These are phyloP conservation scores for Fusarium brachygibbosum DNA, from an alignment of 2,329 filamentous ascomycete genomes.

Conservation along the genomic window DNA sequence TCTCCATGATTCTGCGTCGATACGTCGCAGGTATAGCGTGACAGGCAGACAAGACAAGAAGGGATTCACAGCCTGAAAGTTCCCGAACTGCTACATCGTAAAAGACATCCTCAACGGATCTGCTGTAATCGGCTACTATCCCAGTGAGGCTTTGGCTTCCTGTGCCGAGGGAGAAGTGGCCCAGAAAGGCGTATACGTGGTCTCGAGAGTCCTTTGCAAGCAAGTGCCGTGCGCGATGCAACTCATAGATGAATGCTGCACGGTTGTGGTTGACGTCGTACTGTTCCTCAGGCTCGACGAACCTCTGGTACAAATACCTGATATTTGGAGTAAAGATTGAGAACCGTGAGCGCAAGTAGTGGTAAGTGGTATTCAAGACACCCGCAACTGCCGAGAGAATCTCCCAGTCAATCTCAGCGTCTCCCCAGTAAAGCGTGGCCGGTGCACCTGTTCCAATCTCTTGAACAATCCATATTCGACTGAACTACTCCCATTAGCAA, in stretches of 20 bases:
- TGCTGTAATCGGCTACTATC: conserved; percentile 51
- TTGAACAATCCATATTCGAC: conserved; percentile 56
- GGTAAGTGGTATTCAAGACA: conserved; percentile 53
- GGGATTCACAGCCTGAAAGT: conserved; percentile 48
- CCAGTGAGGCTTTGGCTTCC: conserved; percentile 43
- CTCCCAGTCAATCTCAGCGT: conserved; percentile 52
- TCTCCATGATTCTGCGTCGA: conserved; percentile 14
- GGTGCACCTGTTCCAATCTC: conserved; percentile 54
- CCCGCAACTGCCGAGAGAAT: conserved; percentile 50
- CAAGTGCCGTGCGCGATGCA: conserved; percentile 54
- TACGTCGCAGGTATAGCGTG: conserved; percentile 40
- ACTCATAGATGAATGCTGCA: conserved; percentile 54
- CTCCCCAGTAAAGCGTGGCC: conserved; percentile 54
- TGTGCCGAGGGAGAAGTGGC: conserved; percentile 52
- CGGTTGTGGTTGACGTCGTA: conserved; percentile 51
- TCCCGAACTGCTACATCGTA: conserved; percentile 52
- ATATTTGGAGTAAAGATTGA: conserved; percentile 52
- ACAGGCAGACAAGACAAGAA: conserved; percentile 51
- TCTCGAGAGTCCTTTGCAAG: conserved; percentile 53
- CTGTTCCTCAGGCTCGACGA: conserved; percentile 51
- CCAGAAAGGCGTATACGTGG: conserved; percentile 55
- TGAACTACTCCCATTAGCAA: conserved; percentile 48
- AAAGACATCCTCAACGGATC: conserved; percentile 51
- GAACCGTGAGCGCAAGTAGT: conserved; percentile 51
- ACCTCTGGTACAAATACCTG: conserved; percentile 51